These are phyloP conservation scores for Chlorella sp. DNA, from an alignment of 139 green algal genomes.

Conservation along the genomic window DNA sequence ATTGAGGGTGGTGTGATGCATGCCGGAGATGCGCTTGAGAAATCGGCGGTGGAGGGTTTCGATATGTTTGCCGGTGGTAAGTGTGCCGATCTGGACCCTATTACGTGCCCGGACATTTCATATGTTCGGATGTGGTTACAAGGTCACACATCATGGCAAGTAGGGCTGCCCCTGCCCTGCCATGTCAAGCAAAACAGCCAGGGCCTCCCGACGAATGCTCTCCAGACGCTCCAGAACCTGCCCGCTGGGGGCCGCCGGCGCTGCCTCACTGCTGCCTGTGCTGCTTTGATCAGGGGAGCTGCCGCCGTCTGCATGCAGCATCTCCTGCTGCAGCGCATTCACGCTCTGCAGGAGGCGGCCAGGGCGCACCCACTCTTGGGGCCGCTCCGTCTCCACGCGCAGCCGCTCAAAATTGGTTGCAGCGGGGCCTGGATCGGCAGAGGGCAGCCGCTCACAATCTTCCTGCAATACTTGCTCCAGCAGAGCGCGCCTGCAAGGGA, in stretches of 20 bases:
- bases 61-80: too few species aligned
- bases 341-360: conserved; percentile 35
- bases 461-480: conserved; percentile 9
- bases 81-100: too few species aligned
- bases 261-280: not conserved
- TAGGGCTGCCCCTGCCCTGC: conserved; percentile 3
- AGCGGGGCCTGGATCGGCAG: not conserved
- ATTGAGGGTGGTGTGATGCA: too few species aligned
- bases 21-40: too few species aligned
- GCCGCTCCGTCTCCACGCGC: not conserved
- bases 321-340: conserved; percentile 31
- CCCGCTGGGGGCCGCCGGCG: not conserved
- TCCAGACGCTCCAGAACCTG: conserved; percentile 4
- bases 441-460: not conserved
- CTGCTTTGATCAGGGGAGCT: not conserved
- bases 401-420: conserved; percentile 6
- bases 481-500: conserved; percentile 2
- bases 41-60: too few species aligned
- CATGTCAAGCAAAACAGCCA: not conserved
- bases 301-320: conserved; percentile 5
- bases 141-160: conserved; percentile 12
- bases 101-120: too few species aligned
- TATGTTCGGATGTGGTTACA: too few species aligned
- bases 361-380: conserved; percentile 28
- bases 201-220: conserved; percentile 9